Conservation (phyloP, 2,329 filamentous ascomycete genomes). For the Paraphaeosphaeria sporulosa region DNA sequence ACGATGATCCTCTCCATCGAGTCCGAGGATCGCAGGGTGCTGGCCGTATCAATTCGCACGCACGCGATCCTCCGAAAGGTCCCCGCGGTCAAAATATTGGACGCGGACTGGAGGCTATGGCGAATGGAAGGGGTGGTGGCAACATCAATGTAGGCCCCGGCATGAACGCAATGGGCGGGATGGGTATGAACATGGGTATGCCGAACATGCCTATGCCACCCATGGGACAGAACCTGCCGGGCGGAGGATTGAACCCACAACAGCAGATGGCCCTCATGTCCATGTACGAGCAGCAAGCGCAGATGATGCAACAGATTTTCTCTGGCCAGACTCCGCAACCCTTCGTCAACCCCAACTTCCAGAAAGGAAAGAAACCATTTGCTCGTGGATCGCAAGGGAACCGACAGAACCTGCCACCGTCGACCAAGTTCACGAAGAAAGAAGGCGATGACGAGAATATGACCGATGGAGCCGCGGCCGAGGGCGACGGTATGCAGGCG, state of each 20-base stretch:
- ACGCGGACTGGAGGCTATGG: conserved; percentile 45
- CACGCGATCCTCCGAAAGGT: conserved; percentile 74
- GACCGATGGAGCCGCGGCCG: conserved; percentile 44
- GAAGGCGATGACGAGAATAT: conserved; percentile 49
- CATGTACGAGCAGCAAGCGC: conserved; percentile 84
- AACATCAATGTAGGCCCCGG: conserved; percentile 37
- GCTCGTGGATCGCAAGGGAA: conserved; percentile 55
- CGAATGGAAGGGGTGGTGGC: conserved; percentile 49
- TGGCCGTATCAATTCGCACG: conserved; percentile 82
- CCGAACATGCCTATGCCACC: conserved; percentile 38
- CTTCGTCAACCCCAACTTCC: conserved; percentile 63
- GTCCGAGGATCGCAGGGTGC: conserved; percentile 74
- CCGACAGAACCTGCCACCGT: conserved; percentile 60
- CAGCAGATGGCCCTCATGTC: conserved; percentile 78
- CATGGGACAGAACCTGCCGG: conserved; percentile 55
- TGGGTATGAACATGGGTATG: conserved; percentile 45
- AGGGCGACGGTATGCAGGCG: conserved; percentile 63
- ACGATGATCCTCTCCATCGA: conserved; percentile 80
- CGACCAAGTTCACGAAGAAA: conserved; percentile 61
- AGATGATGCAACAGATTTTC: conserved; percentile 55
- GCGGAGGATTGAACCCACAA: conserved; percentile 68
- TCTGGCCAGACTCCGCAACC: conserved; percentile 54
- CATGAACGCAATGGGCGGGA: conserved; percentile 38
- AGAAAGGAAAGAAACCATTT: conserved; percentile 64
- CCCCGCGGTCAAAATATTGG: conserved; percentile 62